Conservation (phyloP, 768 basidiomycete genomes). For the Lepiota brunneoincarnata region DNA sequence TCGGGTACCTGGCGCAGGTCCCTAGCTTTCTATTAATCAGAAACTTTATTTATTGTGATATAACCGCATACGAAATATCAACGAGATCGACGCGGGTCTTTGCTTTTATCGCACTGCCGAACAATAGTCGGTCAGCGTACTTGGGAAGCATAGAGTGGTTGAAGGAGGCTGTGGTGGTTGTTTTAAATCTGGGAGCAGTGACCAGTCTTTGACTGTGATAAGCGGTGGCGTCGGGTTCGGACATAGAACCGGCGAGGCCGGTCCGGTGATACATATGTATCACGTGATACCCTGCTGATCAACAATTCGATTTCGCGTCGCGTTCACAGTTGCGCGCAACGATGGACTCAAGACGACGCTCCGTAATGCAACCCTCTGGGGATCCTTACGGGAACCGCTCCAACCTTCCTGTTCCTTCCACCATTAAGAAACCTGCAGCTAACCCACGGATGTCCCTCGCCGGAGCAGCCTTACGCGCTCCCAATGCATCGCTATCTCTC, state of each 20-base stretch:
- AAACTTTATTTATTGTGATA: neutral
- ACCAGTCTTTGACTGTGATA: too few species aligned
- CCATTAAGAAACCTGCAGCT: slow-evolving; percentile 65
- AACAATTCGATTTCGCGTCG: neutral
- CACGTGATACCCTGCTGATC: slow-evolving; percentile 9
- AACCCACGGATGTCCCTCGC: slow-evolving; percentile 65
- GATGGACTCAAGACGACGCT: slow-evolving; percentile 54
- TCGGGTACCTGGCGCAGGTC: slow-evolving; percentile 84
- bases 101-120: slow-evolving; percentile 82
- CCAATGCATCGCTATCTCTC: slow-evolving; percentile 33
- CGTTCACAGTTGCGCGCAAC: slow-evolving; percentile 13
- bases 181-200: neutral
- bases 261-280: neutral
- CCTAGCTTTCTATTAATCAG: slow-evolving; percentile 23
- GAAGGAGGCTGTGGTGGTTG: too few species aligned
- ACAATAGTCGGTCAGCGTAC: slow-evolving; percentile 44
- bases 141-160: neutral
- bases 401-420: slow-evolving; percentile 71
- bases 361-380: slow-evolving; percentile 51
- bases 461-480: slow-evolving; percentile 68
- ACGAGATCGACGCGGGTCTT: slow-evolving; percentile 54
- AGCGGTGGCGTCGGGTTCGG: neutral
- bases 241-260: neutral
- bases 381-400: slow-evolving; percentile 58
- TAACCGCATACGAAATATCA: slow-evolving; percentile 77